Base-by-base conservation (phyloP, 2,329 filamentous ascomycete genomes). In the Penicillium sclerotiorum region DNA sequence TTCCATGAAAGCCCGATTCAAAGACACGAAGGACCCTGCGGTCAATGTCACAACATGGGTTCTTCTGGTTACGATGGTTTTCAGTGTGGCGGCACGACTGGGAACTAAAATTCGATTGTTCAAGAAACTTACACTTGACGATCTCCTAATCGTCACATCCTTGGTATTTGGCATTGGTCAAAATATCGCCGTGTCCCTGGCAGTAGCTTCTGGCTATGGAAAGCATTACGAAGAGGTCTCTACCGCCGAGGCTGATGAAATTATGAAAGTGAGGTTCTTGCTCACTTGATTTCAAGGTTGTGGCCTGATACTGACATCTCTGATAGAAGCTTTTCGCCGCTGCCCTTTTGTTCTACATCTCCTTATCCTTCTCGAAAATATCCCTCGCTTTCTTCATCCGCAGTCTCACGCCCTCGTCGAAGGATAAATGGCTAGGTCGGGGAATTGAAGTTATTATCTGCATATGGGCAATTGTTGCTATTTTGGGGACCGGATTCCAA, bases 11-110 rank as follows among this genome's bases (percentile, higher is more conserved):
- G 45, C 52, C 9, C 52, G 54, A 32, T 41, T 55, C 21, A 45
- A 39, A 23, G 45, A 52, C 8, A 50, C 52, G 4, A 52, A 52
- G 54, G 52, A 51, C 2, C 59, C 65, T 7, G 43, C 58, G 1
- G 47, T 66, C 49, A 63, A 60, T 17, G 53, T 67, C 13, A 7
- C 62, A 15, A 57, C 62, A 12, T 66, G 60, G 63, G 63, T 64
- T 33, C 47, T 67, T 33, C 49, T 67, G 33, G 60, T 62, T 11
- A 56, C 64, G 7, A 47, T 57, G 4, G 54, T 61, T 35, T 38
- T 65, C 12, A 57, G 60, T 22, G 56, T 65, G 2, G 44, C 59
- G 11, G 57, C 59, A 35, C 55, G 64, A 4, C 32, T 67, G 2
- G 58, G 60, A 4, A 60, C 58, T 5, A 67, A 65, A 38, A 47